Base-by-base conservation (phyloP, 352 stramenopile species). In the Phytophthora rubi region DNA sequence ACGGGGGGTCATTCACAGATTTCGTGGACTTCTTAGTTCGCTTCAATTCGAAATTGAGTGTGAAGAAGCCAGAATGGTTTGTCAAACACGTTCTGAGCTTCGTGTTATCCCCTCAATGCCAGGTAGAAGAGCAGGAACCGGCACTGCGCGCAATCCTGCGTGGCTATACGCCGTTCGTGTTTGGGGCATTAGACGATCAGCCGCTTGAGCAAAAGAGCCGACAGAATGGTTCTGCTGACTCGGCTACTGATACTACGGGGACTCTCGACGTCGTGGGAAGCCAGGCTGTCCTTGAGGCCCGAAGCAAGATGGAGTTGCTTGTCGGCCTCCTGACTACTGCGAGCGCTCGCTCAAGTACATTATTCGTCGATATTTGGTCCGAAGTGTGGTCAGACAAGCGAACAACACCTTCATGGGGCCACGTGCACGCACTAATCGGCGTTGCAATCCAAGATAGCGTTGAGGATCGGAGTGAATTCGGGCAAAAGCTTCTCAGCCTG, bases 41-140 rank as follows among this genome's bases (percentile, higher is more conserved):
- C 68, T 81, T 70, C 64, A 81, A 68, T 67, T 63, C 58, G 56
- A 78, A 75, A 53, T 77, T 92, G 59, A 91, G 68, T 71, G 59
- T 83, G 48, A 89, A 86, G 68, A 87, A 90, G 59, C 81, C 83
- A 30, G 82, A 89, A 65, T 95, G 88, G 88, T 96, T 96, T 70
- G 48, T 76, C 28, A 76, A 75, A 48, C 88, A 96, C 62, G 60
- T 93, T 42, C 70, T 93, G 37, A 71, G 64, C 51, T 89, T 88
- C 44, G 60, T 87, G 12, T 62, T 92, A 56, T 80, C 76, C 21
- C 39, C 67, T 62, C 69, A 75, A 28, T 77, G 70, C 45, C 62
- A 73, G 55, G 54, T 56, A 60, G 55, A 62, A 56, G 51, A 75
- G 55, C 76, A 76, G 58, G 68, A 77, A 53, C 33, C 37, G 13